A percentile compares a stretch with the other conserved stretches of the same genome.
phyloP scores from a whole-genome alignment of 73 alveolate species.

The Symbiodinium pilosum region DNA sequence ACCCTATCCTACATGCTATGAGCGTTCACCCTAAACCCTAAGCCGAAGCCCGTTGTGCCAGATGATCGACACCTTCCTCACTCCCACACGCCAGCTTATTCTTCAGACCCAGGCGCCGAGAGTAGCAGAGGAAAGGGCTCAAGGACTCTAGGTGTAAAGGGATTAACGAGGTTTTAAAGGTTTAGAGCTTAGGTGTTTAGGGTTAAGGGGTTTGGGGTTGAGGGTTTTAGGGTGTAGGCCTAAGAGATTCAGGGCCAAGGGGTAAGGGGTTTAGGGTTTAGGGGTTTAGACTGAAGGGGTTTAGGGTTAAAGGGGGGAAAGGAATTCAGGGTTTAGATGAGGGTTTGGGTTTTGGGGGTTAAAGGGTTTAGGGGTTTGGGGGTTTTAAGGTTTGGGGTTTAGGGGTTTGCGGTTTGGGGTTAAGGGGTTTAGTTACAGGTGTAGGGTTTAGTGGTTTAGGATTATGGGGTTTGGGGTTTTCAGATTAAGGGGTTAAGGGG shows the following conservation, averaged over 20 bases:
- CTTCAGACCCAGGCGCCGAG: slow-evolving; percentile 90
- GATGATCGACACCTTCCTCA: slow-evolving; percentile 61
- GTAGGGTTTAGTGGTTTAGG: not conserved
- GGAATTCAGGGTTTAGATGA: no score
- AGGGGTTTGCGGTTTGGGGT: no score
- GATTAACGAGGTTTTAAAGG: no score
- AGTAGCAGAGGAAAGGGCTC: no score
- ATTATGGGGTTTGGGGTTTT: not conserved
- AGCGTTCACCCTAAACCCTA: no score
- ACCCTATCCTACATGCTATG: not conserved
- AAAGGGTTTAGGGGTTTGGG: no score
- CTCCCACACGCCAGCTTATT: slow-evolving; percentile 60
- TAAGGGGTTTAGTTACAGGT: not conserved
- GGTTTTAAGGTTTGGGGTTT: no score
- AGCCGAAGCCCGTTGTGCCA: not conserved
- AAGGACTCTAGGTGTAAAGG: no score
- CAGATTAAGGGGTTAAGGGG: not conserved
- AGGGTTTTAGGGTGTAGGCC: not conserved
- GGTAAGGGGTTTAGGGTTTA: not conserved
- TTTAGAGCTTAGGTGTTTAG: not conserved
- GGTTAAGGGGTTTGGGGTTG: not conserved
- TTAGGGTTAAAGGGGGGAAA: no score
- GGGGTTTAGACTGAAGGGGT: not conserved
- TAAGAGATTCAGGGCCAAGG: not conserved
- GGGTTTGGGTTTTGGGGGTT: no score